Evolutionary conservation across 495 filamentous ascomycete genomes (phyloP).

Genomic region (Xanthoparmelia taractica): DNA sequence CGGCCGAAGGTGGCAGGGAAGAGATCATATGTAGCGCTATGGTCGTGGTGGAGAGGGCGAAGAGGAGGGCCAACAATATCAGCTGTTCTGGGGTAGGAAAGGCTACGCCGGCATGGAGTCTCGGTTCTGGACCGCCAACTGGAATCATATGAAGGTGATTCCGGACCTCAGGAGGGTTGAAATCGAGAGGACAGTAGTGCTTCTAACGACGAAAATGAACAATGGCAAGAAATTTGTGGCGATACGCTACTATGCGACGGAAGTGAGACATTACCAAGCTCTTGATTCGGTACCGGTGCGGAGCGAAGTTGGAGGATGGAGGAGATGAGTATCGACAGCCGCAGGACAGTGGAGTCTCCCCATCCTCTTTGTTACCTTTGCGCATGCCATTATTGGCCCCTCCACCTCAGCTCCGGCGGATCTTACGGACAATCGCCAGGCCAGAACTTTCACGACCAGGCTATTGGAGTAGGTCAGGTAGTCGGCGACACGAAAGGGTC

Average conservation of each 20-base stretch:
- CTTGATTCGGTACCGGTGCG: neutral
- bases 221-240: neutral
- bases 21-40: conserved; percentile 14
- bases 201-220: neutral
- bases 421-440: neutral
- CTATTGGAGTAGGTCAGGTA: neutral
- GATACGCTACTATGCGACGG: neutral
- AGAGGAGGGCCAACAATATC: conserved; percentile 9
- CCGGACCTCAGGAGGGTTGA: neutral
- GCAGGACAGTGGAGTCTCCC: neutral
- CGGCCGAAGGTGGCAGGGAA: conserved; percentile 3
- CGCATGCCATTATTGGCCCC: neutral
- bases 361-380: neutral
- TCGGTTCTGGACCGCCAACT: neutral
- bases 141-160: neutral
- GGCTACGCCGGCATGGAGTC: neutral
- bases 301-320: neutral
- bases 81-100: neutral
- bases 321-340: neutral
- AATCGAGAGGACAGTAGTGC: neutral
- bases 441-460: neutral
- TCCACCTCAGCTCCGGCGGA: neutral
- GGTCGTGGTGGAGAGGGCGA: conserved; percentile 16
- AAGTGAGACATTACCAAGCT: neutral
- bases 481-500: neutral